Base-by-base conservation (phyloP, 2,329 filamentous ascomycete species). In the Colletotrichum paranaense region DNA sequence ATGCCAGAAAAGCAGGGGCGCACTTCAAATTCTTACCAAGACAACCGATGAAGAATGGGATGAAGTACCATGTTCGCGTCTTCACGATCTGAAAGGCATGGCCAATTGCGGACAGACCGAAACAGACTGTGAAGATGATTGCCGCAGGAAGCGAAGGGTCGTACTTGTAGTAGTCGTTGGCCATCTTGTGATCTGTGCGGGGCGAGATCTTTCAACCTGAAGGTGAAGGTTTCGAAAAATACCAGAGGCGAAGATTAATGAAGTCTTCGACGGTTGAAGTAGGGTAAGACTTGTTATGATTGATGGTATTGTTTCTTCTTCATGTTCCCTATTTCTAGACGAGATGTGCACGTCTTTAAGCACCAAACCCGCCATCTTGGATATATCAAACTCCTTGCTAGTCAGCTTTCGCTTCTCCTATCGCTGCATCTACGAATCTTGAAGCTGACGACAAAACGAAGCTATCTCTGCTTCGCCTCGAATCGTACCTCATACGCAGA, bases 1-100 rank as follows among this genome's bases (percentile, higher is more conserved):
- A 19, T 28, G 28, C 16, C 28, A 28, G 2, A n/a, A 30, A 28
- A 9, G 38, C 49, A 46, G 22, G 14, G 53, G 55, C 26, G 14
- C 8, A 9, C 92, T 76, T 6, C 19, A 49, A 19, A 16, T 4
- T 74, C 81, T 75, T 83, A 88, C 86, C 87, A 26, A 85, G 72
- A 57, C 86, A 86, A 22, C 88, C 88, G 30, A 90, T 79, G 4
- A 86, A 75, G 58, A 90, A 86, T 0, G 88, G 86, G 4, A 86
- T 85, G 76, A 88, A 85, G 78, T 87, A 89, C 86, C 87, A 89
- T 9, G 86, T 86, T 64, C 84, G 80, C 3, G 81, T 79, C n/a
- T 79, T 78, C 32, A 83, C 24, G 52, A 88, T 77, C 63, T 86
- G 85, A 26, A 78, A 84, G 4, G 76, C 67, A 74, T 88, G 86